These are phyloP conservation scores for Erysimum cheiranthoides DNA, from an alignment of 345 rosid species.

Conservation along the genomic window DNA sequence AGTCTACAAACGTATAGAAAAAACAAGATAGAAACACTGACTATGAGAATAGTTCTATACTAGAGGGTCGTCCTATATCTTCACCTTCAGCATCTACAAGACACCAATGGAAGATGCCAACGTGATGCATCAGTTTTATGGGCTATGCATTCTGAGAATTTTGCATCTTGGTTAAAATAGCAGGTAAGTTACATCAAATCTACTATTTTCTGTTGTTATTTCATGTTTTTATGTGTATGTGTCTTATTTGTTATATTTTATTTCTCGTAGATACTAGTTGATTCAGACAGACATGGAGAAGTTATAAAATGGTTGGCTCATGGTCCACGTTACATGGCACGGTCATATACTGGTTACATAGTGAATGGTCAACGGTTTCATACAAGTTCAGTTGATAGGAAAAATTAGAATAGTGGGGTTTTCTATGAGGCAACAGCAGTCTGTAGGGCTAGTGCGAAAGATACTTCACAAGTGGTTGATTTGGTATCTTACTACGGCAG, in stretches of 20 bases:
- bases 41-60: neutral
- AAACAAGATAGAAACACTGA: neutral
- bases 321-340: neutral
- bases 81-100: constrained; percentile 13
- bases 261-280: neutral
- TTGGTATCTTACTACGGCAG: neutral
- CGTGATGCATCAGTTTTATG: neutral
- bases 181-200: neutral
- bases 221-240: neutral
- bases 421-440: neutral
- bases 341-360: neutral
- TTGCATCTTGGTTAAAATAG: neutral
- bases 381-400: neutral
- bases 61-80: neutral
- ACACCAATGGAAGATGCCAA: neutral
- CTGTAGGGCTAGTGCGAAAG: neutral
- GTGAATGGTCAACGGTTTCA: constrained; percentile 4
- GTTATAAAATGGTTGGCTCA: neutral
- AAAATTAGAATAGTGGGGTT: constrained; percentile 6
- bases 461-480: neutral
- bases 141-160: constrained; percentile 5
- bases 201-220: neutral
- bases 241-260: neutral
- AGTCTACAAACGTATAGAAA: neutral
- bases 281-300: neutral